Conservation (phyloP, 1,139 yeast species). For the Suhomyces maxii region DNA sequence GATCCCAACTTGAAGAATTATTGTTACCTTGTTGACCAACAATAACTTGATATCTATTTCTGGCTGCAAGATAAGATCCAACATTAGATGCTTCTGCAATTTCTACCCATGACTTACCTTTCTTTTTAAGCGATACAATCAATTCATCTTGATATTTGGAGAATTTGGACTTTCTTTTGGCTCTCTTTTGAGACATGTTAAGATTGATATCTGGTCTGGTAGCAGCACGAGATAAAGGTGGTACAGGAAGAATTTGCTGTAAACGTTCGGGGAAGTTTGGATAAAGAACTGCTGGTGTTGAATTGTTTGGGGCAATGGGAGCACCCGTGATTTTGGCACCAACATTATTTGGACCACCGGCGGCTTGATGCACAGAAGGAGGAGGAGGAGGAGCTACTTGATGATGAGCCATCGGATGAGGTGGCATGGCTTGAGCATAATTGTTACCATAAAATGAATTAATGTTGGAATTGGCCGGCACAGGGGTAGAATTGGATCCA, state of each 20-base stretch:
- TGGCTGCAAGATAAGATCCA: constrained; percentile 69
- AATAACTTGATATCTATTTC: constrained; percentile 76
- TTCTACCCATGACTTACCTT: constrained; percentile 72
- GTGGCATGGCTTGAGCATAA: constrained; percentile 6
- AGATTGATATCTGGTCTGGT: constrained; percentile 32
- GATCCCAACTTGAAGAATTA: constrained; percentile 64
- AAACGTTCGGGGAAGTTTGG: constrained; percentile 20
- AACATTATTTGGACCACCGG: background rate
- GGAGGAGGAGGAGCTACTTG: constrained; percentile 9
- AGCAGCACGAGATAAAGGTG: constrained; percentile 36
- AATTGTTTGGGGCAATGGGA: constrained; percentile 3
- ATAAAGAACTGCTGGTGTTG: constrained; percentile 12
- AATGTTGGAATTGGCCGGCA: constrained; percentile 7
- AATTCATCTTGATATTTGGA: constrained; percentile 66
- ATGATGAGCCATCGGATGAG: constrained; percentile 6
- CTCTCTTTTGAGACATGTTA: constrained; percentile 43
- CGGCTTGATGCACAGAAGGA: background rate
- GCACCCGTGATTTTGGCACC: constrained; percentile 1
- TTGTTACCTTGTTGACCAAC: constrained; percentile 82
- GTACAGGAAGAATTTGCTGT: constrained; percentile 34
- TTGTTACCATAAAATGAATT: constrained; percentile 9
- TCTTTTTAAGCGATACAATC: constrained; percentile 60
- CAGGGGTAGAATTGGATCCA: constrained; percentile 6
- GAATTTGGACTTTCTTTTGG: constrained; percentile 65
- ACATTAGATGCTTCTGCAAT: constrained; percentile 69